Base-by-base conservation (phyloP, 257 asterid species). In the Solanum piurae region DNA sequence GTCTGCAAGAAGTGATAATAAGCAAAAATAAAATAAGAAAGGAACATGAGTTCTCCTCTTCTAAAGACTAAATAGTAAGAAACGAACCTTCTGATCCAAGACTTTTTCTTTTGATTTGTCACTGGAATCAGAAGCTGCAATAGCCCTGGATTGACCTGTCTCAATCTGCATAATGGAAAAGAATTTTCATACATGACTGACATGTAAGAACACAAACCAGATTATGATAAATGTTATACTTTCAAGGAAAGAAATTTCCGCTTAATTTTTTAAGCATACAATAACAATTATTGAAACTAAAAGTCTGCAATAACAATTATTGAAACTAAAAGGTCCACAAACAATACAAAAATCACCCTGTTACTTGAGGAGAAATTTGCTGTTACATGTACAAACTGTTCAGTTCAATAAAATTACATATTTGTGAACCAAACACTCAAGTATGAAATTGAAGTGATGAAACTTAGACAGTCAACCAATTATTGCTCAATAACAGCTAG, bases 91-190 rank as follows among this genome's bases (percentile, higher is more conserved):
- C 85, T 95, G 99, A 88, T 95, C 96, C 73, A 86, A 66, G 83
- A 85, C 72, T 90, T 92, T 95, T 83, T 95, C 98, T 89, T 94
- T 95, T 40, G 98, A 93, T 89, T 92, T 96, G 85, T 93, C 97
- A 86, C 95, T 94, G 69, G 98, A 94, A 90, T 95, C 98, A 33
- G 95, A 94, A 87, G 87, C 92, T 37, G 86, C 92, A 52, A 82
- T 87, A 66, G 58, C 92, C 42, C 87, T 89, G 74, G 94, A 93
- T 88, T 93, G 99, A 88, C 90, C 96, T 88, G 86, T 94, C 60
- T 94, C 95, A 87, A 91, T 90, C 99, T 96, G 96, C 93, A 89
- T 13, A 73, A n/a, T 6, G 80, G 74, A 86, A 88, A 73, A 91
- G 40, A 83, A 62, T 21, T 72, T 55, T 84, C 87, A 86, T 87